A percentile compares a stretch with the other conserved stretches of the same genome.
Conservation (phyloP, 192 early-diverging fungal genomes). For the Backusella sp. region DNA sequence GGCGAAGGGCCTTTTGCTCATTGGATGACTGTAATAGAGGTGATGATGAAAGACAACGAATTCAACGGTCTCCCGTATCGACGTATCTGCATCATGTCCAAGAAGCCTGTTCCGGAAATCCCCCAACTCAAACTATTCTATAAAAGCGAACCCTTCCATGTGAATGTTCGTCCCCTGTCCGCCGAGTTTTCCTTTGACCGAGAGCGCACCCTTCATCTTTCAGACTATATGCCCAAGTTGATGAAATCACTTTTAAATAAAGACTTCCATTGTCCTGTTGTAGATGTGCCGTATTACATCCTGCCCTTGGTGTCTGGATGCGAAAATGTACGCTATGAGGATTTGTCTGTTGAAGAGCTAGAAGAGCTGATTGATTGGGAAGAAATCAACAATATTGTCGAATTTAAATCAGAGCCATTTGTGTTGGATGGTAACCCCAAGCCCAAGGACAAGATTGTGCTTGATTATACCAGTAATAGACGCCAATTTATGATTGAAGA, state of each 20-base stretch:
- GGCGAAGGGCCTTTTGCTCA: conserved; percentile 23
- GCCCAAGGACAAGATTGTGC: conserved; percentile 34
- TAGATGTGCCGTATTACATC: conserved; percentile 53
- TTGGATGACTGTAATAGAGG: conserved; percentile 35
- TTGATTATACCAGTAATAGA: conserved; percentile 38
- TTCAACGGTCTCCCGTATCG: conserved; percentile 37
- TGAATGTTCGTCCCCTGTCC: conserved; percentile 21
- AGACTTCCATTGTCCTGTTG: conserved; percentile 47
- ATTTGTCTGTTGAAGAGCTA: conserved; percentile 20
- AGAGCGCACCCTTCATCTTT: conserved; percentile 42
- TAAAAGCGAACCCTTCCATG: conserved; percentile 17
- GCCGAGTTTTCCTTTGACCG: conserved; percentile 22
- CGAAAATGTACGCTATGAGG: conserved; percentile 33
- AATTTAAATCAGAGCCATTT: conserved; percentile 8
- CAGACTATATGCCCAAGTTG: conserved; percentile 52
- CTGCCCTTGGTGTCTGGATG: conserved; percentile 41
- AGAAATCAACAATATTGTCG: conserved; percentile 32
- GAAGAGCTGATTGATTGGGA: conserved; percentile 44
- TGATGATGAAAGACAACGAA: conserved; percentile 21
- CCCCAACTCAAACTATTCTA: conserved; percentile 36
- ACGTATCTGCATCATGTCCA: conserved; percentile 43
- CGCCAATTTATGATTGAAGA: conserved; percentile 46
- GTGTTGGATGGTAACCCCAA: conserved; percentile 18
- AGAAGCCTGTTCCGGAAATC: conserved; percentile 37
- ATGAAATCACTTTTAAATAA: conserved; percentile 46